A percentile compares a stretch with the other conserved stretches of the same genome.
Conservation (phyloP, 805 yeast species). For the Zygosaccharomyces bailii region DNA sequence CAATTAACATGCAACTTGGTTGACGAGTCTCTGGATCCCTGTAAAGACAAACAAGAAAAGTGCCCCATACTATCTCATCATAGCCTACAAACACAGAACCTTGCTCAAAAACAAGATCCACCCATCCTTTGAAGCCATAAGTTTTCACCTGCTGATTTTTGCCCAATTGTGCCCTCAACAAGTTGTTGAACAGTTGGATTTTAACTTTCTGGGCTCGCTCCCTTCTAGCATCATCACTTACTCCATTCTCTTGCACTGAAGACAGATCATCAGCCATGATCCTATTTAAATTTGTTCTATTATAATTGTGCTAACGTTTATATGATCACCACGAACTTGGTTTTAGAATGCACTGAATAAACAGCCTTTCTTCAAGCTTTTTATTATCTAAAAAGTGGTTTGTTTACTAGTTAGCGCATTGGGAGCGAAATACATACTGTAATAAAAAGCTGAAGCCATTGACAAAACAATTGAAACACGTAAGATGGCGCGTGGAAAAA, state of each 20-base stretch:
- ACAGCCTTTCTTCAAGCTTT: background rate
- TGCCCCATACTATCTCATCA: constrained; percentile 33
- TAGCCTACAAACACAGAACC: constrained; percentile 26
- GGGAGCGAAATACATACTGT: constrained; percentile 4
- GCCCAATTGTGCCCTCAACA: constrained; percentile 8
- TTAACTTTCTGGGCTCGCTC: background rate
- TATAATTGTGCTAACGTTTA: background rate
- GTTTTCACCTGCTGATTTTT: constrained; percentile 7
- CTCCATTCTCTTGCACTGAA: constrained; percentile 1
- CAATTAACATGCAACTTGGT: constrained; percentile 53
- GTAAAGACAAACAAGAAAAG: constrained; percentile 26
- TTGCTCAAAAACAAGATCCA: constrained; percentile 19
- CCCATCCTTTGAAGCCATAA: constrained; percentile 20
- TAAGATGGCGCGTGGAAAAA: background rate
- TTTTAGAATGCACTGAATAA: background rate
- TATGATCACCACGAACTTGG: background rate
- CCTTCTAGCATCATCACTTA: constrained; percentile 1
- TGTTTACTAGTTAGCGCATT: constrained; percentile 1
- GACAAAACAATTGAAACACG: constrained; percentile 1
- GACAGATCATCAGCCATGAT: constrained; percentile 4
- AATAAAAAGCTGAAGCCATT: background rate
- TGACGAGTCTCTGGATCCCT: constrained; percentile 34
- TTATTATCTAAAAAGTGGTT: constrained; percentile 1
- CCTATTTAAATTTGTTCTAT: background rate
- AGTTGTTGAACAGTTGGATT: constrained; percentile 16